Conservation (phyloP, 805 yeast genomes). For the Hermanozyma aechmeae region DNA sequence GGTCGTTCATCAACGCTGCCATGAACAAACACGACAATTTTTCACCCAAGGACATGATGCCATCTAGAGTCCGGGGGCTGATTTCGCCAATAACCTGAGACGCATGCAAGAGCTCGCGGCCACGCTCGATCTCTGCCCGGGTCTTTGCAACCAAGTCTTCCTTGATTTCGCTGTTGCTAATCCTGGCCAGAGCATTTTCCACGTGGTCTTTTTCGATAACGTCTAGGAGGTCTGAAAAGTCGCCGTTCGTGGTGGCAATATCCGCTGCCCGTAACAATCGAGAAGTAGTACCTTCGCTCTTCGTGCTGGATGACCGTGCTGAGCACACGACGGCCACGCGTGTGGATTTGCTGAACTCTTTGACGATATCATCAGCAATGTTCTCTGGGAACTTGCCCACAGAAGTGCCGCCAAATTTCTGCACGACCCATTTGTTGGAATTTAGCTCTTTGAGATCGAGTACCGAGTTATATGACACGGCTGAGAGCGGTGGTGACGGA, state of each 20-base stretch:
- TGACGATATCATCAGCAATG: conserved; percentile 79
- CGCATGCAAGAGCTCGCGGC: conserved; percentile 68
- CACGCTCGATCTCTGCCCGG: conserved; percentile 54
- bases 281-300: conserved; percentile 93
- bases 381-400: conserved; percentile 89
- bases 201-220: conserved; percentile 73
- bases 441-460: conserved; percentile 22
- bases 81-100: conserved; percentile 89
- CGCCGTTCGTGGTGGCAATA: conserved; percentile 50
- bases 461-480: conserved; percentile 30
- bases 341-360: conserved; percentile 45
- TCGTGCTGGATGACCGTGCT: conserved; percentile 85
- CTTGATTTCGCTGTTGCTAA: conserved; percentile 39
- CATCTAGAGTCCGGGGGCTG: conserved; percentile 77
- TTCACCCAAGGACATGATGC: conserved; percentile 90
- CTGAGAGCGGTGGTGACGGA: conserved; percentile 11
- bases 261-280: conserved; percentile 82
- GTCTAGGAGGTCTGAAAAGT: conserved; percentile 50
- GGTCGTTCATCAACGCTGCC: conserved; percentile 76
- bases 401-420: conserved; percentile 95
- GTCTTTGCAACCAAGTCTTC: conserved; percentile 51
- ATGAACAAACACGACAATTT: conserved; percentile 84
- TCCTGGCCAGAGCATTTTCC: conserved; percentile 51
- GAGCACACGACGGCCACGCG: conserved; percentile 93
- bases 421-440: conserved; percentile 41